phyloP scores from a whole-genome alignment of 2,329 filamentous ascomycete species.

The Herpotrichia juniperi region DNA sequence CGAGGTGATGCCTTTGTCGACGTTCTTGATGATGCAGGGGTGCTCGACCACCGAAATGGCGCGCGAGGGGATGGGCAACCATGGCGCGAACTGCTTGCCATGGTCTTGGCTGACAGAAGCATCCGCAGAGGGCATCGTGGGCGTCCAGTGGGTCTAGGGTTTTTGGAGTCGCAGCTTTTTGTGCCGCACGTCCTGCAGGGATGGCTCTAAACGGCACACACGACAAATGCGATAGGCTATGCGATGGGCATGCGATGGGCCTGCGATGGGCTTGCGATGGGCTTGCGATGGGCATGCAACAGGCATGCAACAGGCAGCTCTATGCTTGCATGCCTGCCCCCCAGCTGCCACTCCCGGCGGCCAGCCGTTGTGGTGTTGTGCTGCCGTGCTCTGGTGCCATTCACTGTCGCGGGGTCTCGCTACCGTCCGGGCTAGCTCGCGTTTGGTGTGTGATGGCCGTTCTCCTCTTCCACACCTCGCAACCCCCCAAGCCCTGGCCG shows the following conservation, averaged over 20 bases:
- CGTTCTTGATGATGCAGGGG: slow-evolving; percentile 68
- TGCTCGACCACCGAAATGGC: slow-evolving; percentile 69
- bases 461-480: background rate
- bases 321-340: background rate
- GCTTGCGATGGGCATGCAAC: background rate
- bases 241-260: background rate
- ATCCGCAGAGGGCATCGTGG: background rate
- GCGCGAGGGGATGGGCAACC: slow-evolving; percentile 58
- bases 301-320: too few relatives aligned
- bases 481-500: background rate
- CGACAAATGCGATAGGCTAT: background rate
- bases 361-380: background rate
- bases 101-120: background rate
- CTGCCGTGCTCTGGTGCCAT: background rate
- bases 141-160: background rate
- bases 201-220: background rate
- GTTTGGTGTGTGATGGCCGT: background rate
- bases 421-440: slow-evolving; percentile 1
- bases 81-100: slow-evolving; percentile 40
- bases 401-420: background rate
- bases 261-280: background rate
- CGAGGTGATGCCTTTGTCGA: slow-evolving; percentile 68
- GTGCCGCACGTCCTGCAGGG: background rate
- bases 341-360: background rate
- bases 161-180: background rate